phyloP scores from a whole-genome alignment of 768 basidiomycete genomes.

The Tricholoma sp. region DNA sequence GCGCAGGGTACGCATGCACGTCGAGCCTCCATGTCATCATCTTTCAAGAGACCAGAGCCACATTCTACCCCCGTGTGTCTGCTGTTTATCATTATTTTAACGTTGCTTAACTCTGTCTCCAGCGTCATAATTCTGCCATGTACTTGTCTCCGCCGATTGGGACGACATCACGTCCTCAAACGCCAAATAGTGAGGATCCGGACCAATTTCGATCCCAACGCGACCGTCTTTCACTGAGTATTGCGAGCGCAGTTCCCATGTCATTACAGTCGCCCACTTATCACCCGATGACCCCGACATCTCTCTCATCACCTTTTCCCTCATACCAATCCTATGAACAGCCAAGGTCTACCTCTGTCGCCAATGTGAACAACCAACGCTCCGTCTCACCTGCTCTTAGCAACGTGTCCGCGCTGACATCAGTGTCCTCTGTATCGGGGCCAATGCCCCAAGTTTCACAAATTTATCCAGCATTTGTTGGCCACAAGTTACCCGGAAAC shows the following conservation, averaged over 20 bases:
- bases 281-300: constrained; percentile 40
- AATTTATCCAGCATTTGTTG: constrained; percentile 4
- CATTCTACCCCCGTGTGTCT: constrained; percentile 15
- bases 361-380: constrained; percentile 36
- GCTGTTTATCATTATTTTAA: constrained; percentile 2
- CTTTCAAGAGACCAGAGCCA: constrained; percentile 12
- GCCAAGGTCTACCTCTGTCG: constrained; percentile 40
- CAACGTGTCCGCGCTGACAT: constrained; percentile 47
- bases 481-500: constrained; percentile 2
- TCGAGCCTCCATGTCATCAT: constrained; percentile 17
- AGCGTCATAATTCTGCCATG: constrained; percentile 22
- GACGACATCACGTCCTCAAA: constrained; percentile 33
- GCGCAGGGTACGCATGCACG: constrained; percentile 22
- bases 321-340: constrained; percentile 36
- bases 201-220: constrained; percentile 23
- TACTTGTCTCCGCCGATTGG: constrained; percentile 33
- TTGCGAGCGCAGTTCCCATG: constrained; percentile 19
- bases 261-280: constrained; percentile 36
- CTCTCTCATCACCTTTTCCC: constrained; percentile 42
- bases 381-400: constrained; percentile 62
- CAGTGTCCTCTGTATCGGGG: constrained; percentile 35
- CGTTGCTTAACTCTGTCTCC: constrained; percentile 12
- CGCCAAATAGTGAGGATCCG: constrained; percentile 30
- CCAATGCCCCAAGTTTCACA: constrained; percentile 16
- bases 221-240: constrained; percentile 29